Evolutionary conservation across 208 protist genomes (phyloP), one percentile per base, ranked within the genome.

Genomic region (Trypanosoma melophagium): DNA sequence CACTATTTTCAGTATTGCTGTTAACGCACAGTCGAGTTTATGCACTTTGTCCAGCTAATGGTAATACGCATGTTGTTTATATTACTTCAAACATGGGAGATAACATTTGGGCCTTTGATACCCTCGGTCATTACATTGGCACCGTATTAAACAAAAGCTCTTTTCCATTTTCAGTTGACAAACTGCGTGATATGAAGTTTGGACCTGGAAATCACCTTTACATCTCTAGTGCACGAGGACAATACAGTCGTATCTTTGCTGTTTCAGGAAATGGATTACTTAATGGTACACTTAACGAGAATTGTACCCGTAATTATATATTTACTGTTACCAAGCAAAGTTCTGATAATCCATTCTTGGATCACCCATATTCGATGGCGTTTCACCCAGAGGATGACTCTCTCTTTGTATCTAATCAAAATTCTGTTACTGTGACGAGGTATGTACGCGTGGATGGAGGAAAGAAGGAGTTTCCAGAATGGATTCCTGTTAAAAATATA

Each of bases 61-160:
- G 90, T 54, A 96, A 96, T 72, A 93, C 83, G 5, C 90, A 90
- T 60, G 76, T 83, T 21, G 66, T 96, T 41, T 96, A 96, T 78
- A 75, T 92, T 9, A 96, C 90, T 2, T 86, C 87, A 7, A 96
- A 96, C 68, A 92, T 91, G 82, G 90, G 87, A 49, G 76, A 88
- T 64, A 92, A 96, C 66, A 93, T 96, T 42, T 90, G 80, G 87
- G 86, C 90, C 21, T 96, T 93, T 67, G 86, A 92, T 65, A 92
- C 90, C 2, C 67, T 71, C 16, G 90, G 90, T 12, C 85, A 80
- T 35, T 93, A 85, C 71, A 76, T 96, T 38, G 90, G 90, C 21
- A 66, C 83, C 22, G 90, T 89, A 21, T 68, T 96, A 55, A 89
- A 93, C 74, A 79, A 56, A 42, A 47, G 50, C 2, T 84, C 79